Base-by-base conservation (phyloP, 1,284 basidiomycete species). In the Xerocomus amazonicus region DNA sequence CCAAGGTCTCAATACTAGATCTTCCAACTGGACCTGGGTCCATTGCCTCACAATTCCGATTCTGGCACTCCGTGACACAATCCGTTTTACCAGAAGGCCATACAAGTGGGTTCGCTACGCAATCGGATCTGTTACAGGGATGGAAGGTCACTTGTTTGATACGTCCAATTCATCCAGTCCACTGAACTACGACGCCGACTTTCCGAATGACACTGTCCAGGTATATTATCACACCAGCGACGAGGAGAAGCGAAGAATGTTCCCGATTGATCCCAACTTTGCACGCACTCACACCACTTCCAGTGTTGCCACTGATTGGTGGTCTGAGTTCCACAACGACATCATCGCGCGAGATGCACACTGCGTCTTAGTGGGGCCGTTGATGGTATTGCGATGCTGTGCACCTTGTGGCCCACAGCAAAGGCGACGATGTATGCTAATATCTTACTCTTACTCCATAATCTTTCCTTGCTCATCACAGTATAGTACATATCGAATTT, bases 101-200 rank as follows among this genome's bases (percentile, higher is more conserved):
- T 45, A 35, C 45, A 43, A 52, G 28, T 54, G 50, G 43, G 48
- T 48, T 26, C 43, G 35, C 4, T 54, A 45, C 17, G 50, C 50
- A 13, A 53, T 19, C 9, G 50, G 50, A 1, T 26, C 33, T 32
- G 43, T 53, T 34, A 16, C 52, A 32, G 46, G 50, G 7, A 41
- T 49, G 4, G 26, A 44, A 12, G 52, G 52, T 28, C 14, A 36
- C 28, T 41, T 52, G n/a, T n/a, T n/a, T n/a, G n/a, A n/a, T n/a
- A n/a, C n/a, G n/a, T n/a, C n/a, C n/a, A n/a, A n/a, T 27, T 50
- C 51, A 3, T 17, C 9, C n/a, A 37, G 27, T 31, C 19, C 14
- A n/a, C 28, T 49, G 16, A 36, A 44, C 4, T 38, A 28, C n/a
- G 4, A 39, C 32, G 4, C 3, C 12, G 29, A 16, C 9, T 36